These are phyloP conservation scores for Primulina eburnea DNA, from an alignment of 257 asterid genomes.

Conservation along the genomic window DNA sequence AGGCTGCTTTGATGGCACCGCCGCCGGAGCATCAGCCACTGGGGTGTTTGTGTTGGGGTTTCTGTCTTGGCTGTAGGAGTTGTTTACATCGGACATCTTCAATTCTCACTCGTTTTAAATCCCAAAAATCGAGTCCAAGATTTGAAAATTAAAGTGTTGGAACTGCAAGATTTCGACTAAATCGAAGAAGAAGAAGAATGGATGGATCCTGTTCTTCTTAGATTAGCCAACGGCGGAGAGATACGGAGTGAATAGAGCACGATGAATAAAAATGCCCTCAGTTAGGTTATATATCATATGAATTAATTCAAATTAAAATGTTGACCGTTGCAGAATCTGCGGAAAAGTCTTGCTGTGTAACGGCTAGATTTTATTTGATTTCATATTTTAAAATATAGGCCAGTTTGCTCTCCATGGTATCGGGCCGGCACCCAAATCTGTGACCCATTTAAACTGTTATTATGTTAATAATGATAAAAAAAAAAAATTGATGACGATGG, in stretches of 20 bases:
- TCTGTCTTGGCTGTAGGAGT: constrained; percentile 23
- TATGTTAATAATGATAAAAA: too few species aligned
- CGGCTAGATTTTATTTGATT: not conserved
- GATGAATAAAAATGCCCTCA: not conserved
- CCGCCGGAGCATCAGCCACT: constrained; percentile 2
- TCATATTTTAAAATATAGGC: too few species aligned
- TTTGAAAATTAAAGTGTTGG: too few species aligned
- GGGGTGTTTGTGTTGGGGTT: constrained; percentile 31
- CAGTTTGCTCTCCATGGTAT: too few species aligned
- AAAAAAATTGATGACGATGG: too few species aligned
- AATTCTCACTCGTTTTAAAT: not conserved
- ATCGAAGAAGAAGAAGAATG: constrained; percentile 14
- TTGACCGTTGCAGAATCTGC: not conserved
- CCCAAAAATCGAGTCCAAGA: not conserved
- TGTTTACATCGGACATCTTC: constrained; percentile 35
- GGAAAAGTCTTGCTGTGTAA: not conserved
- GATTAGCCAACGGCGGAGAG: not conserved
- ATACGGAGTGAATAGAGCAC: not conserved
- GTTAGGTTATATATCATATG: not conserved
- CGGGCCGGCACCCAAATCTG: too few species aligned
- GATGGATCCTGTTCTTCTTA: not conserved
- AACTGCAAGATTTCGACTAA: too few species aligned
- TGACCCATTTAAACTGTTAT: too few species aligned
- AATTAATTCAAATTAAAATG: not conserved
- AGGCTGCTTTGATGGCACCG: constrained; percentile 36